Conservation (phyloP, 129 eudicot genomes). For the Ambrosia artemisiifolia region DNA sequence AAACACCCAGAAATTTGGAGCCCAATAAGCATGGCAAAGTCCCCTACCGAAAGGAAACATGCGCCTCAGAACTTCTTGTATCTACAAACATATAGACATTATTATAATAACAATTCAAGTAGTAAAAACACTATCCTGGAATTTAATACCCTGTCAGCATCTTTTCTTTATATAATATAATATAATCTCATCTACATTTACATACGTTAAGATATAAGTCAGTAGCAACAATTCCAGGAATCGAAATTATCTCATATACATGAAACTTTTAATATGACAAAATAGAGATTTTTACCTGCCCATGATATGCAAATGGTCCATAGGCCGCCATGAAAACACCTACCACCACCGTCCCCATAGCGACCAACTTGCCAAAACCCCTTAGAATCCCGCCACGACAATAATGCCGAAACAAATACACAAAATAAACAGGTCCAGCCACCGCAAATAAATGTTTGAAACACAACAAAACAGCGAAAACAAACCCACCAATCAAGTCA, state of each 20-base stretch:
- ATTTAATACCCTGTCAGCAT: not conserved
- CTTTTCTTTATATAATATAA: not conserved
- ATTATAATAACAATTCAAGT: not conserved
- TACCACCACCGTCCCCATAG: slow-evolving; percentile 63
- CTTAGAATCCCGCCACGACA: slow-evolving; percentile 64
- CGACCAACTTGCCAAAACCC: slow-evolving; percentile 70
- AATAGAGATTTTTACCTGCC: slow-evolving; percentile 52
- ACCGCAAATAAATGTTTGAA: slow-evolving; percentile 88
- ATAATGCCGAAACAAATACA: slow-evolving; percentile 79
- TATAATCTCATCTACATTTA: not conserved
- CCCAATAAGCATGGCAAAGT: slow-evolving; percentile 98
- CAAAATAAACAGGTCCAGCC: slow-evolving; percentile 88
- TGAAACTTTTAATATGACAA: not conserved
- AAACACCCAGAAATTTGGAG: slow-evolving; percentile 98
- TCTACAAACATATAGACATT: slow-evolving; percentile 45
- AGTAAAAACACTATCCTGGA: not conserved
- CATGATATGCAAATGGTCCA: slow-evolving; percentile 84
- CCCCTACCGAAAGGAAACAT: slow-evolving; percentile 99
- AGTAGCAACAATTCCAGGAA: not conserved
- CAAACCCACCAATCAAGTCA: slow-evolving; percentile 83
- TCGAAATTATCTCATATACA: not conserved
- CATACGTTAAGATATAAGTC: not conserved
- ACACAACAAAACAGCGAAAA: slow-evolving; percentile 73
- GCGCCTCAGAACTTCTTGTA: slow-evolving; percentile 69
- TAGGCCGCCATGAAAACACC: slow-evolving; percentile 70